Evolutionary conservation across 1,284 basidiomycete species (phyloP).

Genomic region (Porodaedalea pini): DNA sequence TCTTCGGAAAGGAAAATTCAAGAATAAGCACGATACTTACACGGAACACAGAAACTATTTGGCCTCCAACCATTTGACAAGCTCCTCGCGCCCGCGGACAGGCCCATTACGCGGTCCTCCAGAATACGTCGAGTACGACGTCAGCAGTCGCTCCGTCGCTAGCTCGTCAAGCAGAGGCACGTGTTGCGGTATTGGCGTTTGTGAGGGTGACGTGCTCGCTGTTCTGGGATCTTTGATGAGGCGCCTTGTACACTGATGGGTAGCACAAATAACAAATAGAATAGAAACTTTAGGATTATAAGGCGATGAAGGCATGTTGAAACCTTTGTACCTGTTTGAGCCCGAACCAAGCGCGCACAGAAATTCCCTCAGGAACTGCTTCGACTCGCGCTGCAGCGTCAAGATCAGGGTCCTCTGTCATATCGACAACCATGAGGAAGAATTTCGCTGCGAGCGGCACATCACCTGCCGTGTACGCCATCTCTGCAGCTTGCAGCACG

Average conservation of each 20-base stretch:
- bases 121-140: conserved; percentile 39
- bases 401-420: conserved; percentile 63
- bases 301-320: no score
- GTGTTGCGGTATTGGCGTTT: conserved; percentile 49
- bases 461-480: conserved; percentile 76
- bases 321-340: conserved; percentile 68
- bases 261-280: background rate
- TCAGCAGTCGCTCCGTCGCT: conserved; percentile 65
- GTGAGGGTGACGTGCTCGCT: conserved; percentile 46
- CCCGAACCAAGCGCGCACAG: conserved; percentile 80
- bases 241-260: conserved; percentile 53
- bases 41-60: conserved; percentile 4
- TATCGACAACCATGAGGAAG: conserved; percentile 80
- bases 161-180: conserved; percentile 62
- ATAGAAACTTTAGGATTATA: background rate
- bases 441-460: conserved; percentile 78
- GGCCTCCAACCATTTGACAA: conserved; percentile 21
- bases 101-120: conserved; percentile 15
- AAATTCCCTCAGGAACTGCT: conserved; percentile 52
- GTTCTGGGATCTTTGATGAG: conserved; percentile 41
- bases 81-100: conserved; percentile 14
- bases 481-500: conserved; percentile 81
- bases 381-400: conserved; percentile 34
- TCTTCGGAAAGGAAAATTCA: no score
- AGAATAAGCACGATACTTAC: no score